Evolutionary conservation across 331 rosid species (phyloP), one percentile per base, ranked within the genome.

Genomic region (Phaseolus coccineus): DNA sequence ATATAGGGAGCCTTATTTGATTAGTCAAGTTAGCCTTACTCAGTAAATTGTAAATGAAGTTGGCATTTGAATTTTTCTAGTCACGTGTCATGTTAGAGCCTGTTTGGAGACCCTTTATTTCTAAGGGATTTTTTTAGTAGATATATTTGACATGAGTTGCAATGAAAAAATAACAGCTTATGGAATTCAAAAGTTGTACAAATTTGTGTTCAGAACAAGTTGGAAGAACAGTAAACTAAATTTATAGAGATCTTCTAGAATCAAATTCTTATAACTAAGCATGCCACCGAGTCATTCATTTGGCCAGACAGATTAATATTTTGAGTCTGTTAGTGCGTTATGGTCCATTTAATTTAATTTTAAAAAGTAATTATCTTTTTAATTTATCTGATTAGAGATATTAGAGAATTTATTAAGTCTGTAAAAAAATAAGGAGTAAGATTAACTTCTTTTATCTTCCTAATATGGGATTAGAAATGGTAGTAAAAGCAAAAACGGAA

Each of bases 41-140:
- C 53, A 58, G 71, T 39, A 52, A 83, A 48, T 64, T 86, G 85
- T 86, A 80, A 77, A 86, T 76, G 46, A 83, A 37, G 35, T 83
- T 83, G 42, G 35, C 40, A 70, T 79, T 19, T 86, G 79, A 74
- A 80, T 65, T 16, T 59, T 81, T 76, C 56, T 42, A 40, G 56
- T 24, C 56, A 46, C 30, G 6, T 57, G 44, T 71, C 31, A 9
- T 19, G 37, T 70, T 28, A 35, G 16, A 39, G 46, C 46, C 15
- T 77, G n/a, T 9, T 37, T 40, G 56, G 27, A 37, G 40, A 40
- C 33, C 52, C 33, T 22, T 4, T 10, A 2, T 39, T 37, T 63
- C 3, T 8, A 65, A 37, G 50, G 71, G 50, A 14, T 16, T 35
- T 35, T 62, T 63, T 63, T 39, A 19, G 4, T 25, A 65, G 27